Evolutionary conservation across 2,329 filamentous ascomycete genomes (phyloP).

Genomic region (Diaporthe sp.): DNA sequence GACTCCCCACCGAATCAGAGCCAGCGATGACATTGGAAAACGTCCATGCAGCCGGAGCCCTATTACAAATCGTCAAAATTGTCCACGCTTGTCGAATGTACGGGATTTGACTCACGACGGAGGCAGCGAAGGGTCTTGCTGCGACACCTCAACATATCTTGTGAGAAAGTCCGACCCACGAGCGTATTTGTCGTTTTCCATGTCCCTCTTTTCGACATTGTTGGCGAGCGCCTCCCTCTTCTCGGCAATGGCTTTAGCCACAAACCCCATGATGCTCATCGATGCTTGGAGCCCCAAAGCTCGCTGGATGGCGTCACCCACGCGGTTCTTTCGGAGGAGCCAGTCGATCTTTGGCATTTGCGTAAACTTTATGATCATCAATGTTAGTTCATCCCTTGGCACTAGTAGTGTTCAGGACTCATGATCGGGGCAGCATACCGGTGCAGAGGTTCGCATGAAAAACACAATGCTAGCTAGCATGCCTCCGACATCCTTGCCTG

Average conservation of each 20-base stretch:
- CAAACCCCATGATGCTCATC: slow-evolving; percentile 15
- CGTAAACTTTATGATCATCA: neutral
- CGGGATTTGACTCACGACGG: slow-evolving; percentile 39
- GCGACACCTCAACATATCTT: slow-evolving; percentile 41
- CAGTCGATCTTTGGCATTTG: slow-evolving; percentile 23
- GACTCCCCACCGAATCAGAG: slow-evolving; percentile 47
- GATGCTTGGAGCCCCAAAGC: slow-evolving; percentile 24
- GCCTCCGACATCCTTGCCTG: slow-evolving; percentile 46
- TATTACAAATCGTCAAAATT: slow-evolving; percentile 25
- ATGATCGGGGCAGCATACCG: slow-evolving; percentile 41
- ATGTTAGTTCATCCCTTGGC: neutral
- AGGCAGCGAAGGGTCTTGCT: slow-evolving; percentile 41
- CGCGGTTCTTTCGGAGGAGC: slow-evolving; percentile 22
- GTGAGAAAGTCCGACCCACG: slow-evolving; percentile 40
- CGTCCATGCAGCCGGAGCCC: slow-evolving; percentile 48
- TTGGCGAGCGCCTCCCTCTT: slow-evolving; percentile 23
- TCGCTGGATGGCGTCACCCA: slow-evolving; percentile 17
- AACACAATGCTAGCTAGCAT: slow-evolving; percentile 45
- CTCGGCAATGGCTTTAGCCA: slow-evolving; percentile 20
- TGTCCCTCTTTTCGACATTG: neutral
- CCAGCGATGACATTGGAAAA: slow-evolving; percentile 48
- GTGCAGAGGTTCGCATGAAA: slow-evolving; percentile 45
- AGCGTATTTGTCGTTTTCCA: slow-evolving; percentile 19
- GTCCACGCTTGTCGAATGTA: neutral
- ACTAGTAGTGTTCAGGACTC: no score